Conservation (phyloP, 352 stramenopile species). For the Phytophthora pseudosyringae region DNA sequence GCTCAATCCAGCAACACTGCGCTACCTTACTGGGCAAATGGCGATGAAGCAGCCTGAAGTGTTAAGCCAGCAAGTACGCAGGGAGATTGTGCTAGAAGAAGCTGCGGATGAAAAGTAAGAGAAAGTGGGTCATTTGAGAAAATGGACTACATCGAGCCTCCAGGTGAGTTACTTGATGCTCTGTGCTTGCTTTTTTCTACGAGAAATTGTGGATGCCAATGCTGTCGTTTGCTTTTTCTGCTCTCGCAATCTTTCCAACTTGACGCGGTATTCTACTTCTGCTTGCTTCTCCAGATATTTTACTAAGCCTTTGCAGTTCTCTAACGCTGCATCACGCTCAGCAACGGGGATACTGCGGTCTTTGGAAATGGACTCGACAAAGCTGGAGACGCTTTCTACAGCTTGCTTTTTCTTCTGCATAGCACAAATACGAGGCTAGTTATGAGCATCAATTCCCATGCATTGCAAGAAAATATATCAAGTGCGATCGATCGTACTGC, state of each 20-base stretch:
- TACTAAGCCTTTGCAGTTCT: conserved; percentile 31
- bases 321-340: conserved; percentile 21
- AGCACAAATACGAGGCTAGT: not conserved
- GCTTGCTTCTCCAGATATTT: conserved; percentile 57
- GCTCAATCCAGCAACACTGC: conserved; percentile 62
- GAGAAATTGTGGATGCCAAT: not conserved
- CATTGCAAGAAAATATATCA: not conserved
- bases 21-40: conserved; percentile 63
- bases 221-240: conserved; percentile 32
- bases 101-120: conserved; percentile 48
- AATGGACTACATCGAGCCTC: not conserved
- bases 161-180: not conserved
- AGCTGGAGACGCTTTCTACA: conserved; percentile 43
- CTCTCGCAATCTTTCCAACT: conserved; percentile 46
- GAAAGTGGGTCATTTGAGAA: conserved; percentile 1
- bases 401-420: conserved; percentile 65
- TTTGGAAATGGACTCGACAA: conserved; percentile 25
- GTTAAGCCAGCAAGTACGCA: conserved; percentile 19
- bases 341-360: conserved; percentile 2
- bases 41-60: conserved; percentile 47
- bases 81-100: conserved; percentile 52
- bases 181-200: conserved; percentile 5
- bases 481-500: conserved; percentile 29
- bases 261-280: conserved; percentile 63
- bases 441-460: too few relatives aligned